Base-by-base conservation (phyloP, 306 rosid species). In the Gleditsia sinensis region DNA sequence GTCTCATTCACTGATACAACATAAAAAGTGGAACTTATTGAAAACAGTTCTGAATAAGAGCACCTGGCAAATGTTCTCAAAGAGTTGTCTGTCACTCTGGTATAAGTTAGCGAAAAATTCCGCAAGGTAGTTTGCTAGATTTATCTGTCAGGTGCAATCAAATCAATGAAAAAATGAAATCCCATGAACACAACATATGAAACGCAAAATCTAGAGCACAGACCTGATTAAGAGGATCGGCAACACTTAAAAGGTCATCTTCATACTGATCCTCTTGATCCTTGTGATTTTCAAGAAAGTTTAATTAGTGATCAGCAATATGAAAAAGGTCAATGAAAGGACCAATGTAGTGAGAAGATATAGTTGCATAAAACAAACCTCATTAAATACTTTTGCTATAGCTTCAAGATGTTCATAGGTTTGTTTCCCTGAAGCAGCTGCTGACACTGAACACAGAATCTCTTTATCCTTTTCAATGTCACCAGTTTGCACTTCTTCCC, bases 181-280 rank as follows among this genome's bases (percentile, higher is more conserved):
- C 20, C 59, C 28, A 27, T 23, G 65, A 40, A 46, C 42, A 64
- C 27, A 27, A 67, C 39, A 27, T 58, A 28, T 17, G 42, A 66
- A 53, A 59, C 13, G 11, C 9, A 62, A 48, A 74, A 20, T 43
- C 60, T 25, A 16, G 19, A 75, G 37, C 23, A 20, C 67, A 67
- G 59, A 94, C 98, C 94, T 94, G 94, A 74, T 88, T 88, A 53
- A 94, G 92, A 65, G 98, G 97, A 82, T 94, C 98, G 0, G 92
- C 87, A 24, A 86, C 86, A 72, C 86, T 77, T 40, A 89, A 78
- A 56, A 88, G 86, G 78, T 88, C 88, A 73, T 90, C 97, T 76
- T 86, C 91, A 66, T 94, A 89, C 67, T 81, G 88, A 73, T 89
- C 94, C 54, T 84, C 96, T 70, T 83, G 86, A 71, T 91, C 97